A percentile compares a stretch with the other conserved stretches of the same genome.
Conservation (phyloP, 441 rosid species). For the Macaranga tanarius region DNA sequence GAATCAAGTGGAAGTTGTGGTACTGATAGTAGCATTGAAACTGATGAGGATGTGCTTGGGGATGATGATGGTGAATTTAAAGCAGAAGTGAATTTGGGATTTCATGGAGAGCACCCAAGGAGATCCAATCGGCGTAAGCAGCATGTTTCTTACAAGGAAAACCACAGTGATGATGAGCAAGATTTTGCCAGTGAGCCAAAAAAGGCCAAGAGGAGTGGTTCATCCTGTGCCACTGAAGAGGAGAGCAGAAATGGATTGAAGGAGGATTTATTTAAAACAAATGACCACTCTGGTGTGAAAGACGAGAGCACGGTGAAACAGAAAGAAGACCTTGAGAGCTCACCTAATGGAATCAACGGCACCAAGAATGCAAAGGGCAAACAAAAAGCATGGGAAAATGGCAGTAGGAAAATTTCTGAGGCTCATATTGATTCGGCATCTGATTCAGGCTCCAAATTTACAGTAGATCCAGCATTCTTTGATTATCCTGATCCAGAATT, state of each 20-base stretch:
- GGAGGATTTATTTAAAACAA: conserved; percentile 31
- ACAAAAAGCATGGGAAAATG: conserved; percentile 27
- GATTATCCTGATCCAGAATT: conserved; percentile 60
- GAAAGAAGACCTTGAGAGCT: conserved; percentile 27
- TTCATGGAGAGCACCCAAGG: conserved; percentile 44
- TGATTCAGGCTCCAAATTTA: conserved; percentile 28
- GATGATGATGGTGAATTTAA: conserved; percentile 39
- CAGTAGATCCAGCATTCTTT: conserved; percentile 35
- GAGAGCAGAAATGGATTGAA: conserved; percentile 27
- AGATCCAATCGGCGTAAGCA: conserved; percentile 79
- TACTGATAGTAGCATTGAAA: conserved; percentile 50
- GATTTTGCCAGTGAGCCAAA: conserved; percentile 34
- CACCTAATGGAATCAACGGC: conserved; percentile 23
- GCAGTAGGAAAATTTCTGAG: conserved; percentile 24
- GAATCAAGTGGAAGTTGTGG: conserved; percentile 67
- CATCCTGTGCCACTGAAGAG: conserved; percentile 2
- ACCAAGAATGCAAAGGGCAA: conserved; percentile 30
- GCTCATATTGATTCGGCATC: conserved; percentile 26
- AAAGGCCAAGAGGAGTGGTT: conserved; percentile 30
- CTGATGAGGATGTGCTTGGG: conserved; percentile 38
- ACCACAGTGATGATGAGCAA: conserved; percentile 60
- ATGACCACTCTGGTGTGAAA: conserved; percentile 38
- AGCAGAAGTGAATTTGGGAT: conserved; percentile 30
- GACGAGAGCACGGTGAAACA: conserved; percentile 25
- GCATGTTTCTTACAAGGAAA: conserved; percentile 72